Base-by-base conservation (phyloP, 1,284 basidiomycete genomes). In the Cystobasidiaceae sp. region DNA sequence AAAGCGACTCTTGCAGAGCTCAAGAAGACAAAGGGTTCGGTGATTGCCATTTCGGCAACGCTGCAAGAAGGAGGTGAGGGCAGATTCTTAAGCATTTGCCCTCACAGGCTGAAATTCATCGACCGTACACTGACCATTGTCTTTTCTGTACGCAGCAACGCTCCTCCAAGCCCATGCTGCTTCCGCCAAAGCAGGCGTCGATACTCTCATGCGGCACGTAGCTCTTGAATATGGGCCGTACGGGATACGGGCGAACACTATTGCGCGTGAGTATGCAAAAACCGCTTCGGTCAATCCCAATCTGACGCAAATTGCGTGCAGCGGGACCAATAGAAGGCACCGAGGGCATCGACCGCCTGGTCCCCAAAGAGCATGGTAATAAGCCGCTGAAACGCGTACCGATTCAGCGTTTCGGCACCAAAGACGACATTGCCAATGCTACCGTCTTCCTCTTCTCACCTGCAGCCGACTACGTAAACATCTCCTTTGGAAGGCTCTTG, bases 221-320 rank as follows among this genome's bases (percentile, higher is more conserved):
- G 92, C 93, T 0, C 85, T 96, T 13, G 93, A 97, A 77, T 90
- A 96, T 79, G 93, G 92, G 1, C 93, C 93, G 5, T 83, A 86
- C 71, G 94, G 93, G n/a, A 86, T 97, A 34, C 86, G 93, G 57
- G 90, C 89, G 39, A 97, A 97, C 75, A 88, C 94, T 8, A 49
- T 57, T 15, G 61, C 61, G 13, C 61, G 75, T 78, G 60, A 74
- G 76, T 72, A 34, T n/a, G 21, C n/a, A 23, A 11, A 44, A 37
- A 8, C 56, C 46, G 74, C 87, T 89, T 81, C 13, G 86, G 87
- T 19, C 89, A 90, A 0, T 92, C 86, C 76, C 93, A 97, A 78
- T 88, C 85, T 3, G 93, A 96, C 73, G 89, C 94, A 7, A 90
- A 8, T 21, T 52, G 5, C 23, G 41, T 25, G 69, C 69, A 17